Evolutionary conservation across 352 stramenopile genomes (phyloP).

Genomic region (Globisporangium uncinulatum): DNA sequence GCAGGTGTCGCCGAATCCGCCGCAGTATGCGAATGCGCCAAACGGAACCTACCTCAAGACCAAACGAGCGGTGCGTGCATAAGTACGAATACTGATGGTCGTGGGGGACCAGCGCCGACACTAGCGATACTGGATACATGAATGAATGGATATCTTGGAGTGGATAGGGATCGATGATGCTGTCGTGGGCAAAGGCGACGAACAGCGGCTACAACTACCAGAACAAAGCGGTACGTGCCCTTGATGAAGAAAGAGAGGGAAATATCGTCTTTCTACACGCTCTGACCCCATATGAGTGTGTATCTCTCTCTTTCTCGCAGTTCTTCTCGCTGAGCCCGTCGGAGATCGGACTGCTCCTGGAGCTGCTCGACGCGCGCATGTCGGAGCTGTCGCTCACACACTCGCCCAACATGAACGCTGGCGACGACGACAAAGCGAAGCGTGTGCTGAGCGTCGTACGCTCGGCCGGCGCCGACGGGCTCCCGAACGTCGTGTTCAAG

Average conservation of each 20-base stretch:
- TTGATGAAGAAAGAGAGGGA: background rate
- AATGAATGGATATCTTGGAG: too few species aligned
- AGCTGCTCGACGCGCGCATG: constrained; percentile 66
- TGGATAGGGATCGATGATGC: constrained; percentile 67
- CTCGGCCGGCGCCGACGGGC: constrained; percentile 32
- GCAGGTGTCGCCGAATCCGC: constrained; percentile 51
- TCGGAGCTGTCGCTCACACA: constrained; percentile 63
- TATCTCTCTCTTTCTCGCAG: too few species aligned
- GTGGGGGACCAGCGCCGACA: too few species aligned
- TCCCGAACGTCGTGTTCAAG: constrained; percentile 52
- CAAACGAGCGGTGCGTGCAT: constrained; percentile 57
- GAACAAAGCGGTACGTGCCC: constrained; percentile 59
- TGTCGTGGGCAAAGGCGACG: constrained; percentile 73
- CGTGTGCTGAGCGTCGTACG: constrained; percentile 47
- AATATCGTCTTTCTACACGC: too few species aligned
- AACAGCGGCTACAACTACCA: constrained; percentile 75
- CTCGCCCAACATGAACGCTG: constrained; percentile 75
- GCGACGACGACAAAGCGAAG: constrained; percentile 41
- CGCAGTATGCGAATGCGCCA: constrained; percentile 48
- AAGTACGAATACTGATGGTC: too few species aligned
- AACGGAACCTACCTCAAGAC: constrained; percentile 75
- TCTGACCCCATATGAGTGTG: too few species aligned
- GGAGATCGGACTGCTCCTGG: constrained; percentile 70
- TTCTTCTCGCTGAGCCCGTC: constrained; percentile 78
- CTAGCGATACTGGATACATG: too few species aligned